phyloP scores from a whole-genome alignment of 805 yeast genomes.

The Suhomyces sp. region DNA sequence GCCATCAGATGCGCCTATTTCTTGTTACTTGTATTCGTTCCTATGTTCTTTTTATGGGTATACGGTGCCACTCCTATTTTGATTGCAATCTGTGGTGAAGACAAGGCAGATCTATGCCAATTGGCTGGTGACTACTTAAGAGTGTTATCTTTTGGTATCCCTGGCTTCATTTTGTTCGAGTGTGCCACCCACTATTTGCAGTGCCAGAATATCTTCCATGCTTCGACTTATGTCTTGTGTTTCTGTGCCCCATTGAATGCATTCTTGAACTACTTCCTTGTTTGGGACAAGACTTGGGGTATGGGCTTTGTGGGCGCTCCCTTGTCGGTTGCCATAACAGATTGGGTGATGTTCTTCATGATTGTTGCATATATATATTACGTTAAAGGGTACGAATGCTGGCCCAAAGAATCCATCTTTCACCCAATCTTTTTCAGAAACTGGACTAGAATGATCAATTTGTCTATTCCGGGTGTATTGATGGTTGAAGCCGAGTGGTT shows the following conservation, averaged over 20 bases:
- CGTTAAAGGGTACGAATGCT: slow-evolving; percentile 45
- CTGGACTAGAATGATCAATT: slow-evolving; percentile 61
- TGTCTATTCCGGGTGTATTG: slow-evolving; percentile 70
- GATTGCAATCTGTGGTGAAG: slow-evolving; percentile 10
- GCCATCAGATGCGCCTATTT: slow-evolving; percentile 65
- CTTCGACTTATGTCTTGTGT: slow-evolving; percentile 67
- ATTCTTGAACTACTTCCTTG: slow-evolving; percentile 59
- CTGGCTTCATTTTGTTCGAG: slow-evolving; percentile 72
- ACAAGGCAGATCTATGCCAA: slow-evolving; percentile 26
- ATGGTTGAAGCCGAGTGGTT: slow-evolving; percentile 80
- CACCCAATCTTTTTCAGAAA: slow-evolving; percentile 37
- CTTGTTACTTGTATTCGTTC: slow-evolving; percentile 46
- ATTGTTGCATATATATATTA: slow-evolving; percentile 45
- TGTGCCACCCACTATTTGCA: slow-evolving; percentile 71
- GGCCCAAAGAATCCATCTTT: slow-evolving; percentile 31
- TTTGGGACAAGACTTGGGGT: slow-evolving; percentile 58
- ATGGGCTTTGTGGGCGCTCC: slow-evolving; percentile 78
- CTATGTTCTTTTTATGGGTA: slow-evolving; percentile 62
- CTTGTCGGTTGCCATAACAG: slow-evolving; percentile 64
- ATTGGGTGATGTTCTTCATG: slow-evolving; percentile 66
- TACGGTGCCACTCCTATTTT: slow-evolving; percentile 52
- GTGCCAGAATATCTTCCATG: slow-evolving; percentile 76
- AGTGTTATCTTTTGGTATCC: slow-evolving; percentile 60
- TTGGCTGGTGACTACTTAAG: slow-evolving; percentile 60
- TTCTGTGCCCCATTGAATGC: slow-evolving; percentile 77